These are phyloP conservation scores for Aureobasidium lini DNA, from an alignment of 2,329 filamentous ascomycete species.

Conservation along the genomic window DNA sequence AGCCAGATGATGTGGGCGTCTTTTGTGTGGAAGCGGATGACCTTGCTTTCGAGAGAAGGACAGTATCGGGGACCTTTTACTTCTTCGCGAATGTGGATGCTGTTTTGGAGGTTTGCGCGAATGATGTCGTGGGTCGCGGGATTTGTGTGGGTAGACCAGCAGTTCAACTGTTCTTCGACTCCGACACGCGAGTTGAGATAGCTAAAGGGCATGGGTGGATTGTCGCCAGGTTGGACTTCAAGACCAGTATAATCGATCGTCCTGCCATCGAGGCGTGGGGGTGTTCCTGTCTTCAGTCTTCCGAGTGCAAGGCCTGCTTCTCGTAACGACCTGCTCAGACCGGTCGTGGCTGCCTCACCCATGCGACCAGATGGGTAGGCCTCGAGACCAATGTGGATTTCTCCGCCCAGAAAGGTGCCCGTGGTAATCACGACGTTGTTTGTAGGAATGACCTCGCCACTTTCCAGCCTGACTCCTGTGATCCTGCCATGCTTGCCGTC, in stretches of 20 bases:
- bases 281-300: constrained; percentile 90
- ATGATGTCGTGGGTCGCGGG: constrained; percentile 73
- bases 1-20: constrained; percentile 86
- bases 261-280: constrained; percentile 72
- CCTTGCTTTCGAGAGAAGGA: constrained; percentile 88
- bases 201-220: constrained; percentile 83
- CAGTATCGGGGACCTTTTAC: constrained; percentile 94
- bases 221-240: constrained; percentile 69
- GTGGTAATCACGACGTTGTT: constrained; percentile 88
- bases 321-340: constrained; percentile 79
- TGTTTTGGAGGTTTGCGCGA: constrained; percentile 84
- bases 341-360: constrained; percentile 88
- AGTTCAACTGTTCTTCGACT: constrained; percentile 75
- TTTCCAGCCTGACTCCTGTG: constrained; percentile 77
- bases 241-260: constrained; percentile 73
- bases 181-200: constrained; percentile 74
- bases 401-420: constrained; percentile 87
- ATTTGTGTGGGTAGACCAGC: constrained; percentile 84
- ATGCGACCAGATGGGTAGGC: constrained; percentile 81
- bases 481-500: constrained; percentile 60
- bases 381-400: constrained; percentile 87
- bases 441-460: constrained; percentile 74
- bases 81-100: constrained; percentile 90
- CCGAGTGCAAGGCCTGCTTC: constrained; percentile 86
- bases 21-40: constrained; percentile 79